A percentile compares a stretch with the other conserved stretches of the same genome.
Evolutionary conservation across 164 flowering plant species (phyloP).

Genomic region (Paratinospora sagittata): DNA sequence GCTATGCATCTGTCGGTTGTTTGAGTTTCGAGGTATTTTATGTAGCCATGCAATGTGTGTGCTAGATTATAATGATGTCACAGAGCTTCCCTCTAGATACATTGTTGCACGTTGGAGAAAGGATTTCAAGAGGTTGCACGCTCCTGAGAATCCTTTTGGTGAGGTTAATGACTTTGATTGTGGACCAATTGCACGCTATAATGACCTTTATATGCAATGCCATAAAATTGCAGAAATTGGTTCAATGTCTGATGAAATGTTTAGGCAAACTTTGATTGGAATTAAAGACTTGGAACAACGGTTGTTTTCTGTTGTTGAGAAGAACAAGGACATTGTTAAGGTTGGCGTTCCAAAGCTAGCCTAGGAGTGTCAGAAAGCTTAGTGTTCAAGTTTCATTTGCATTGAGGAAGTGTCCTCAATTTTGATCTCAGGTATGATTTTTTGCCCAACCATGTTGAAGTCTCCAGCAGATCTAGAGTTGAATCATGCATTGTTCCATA

Average conservation of each 20-base stretch:
- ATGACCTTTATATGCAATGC: conserved; percentile 1
- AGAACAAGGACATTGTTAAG: neutral
- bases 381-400: neutral
- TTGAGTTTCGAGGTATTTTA: conserved; percentile 7
- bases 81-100: conserved; percentile 58
- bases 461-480: neutral
- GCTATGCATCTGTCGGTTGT: conserved; percentile 9
- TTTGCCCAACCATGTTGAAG: neutral
- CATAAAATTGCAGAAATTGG: conserved; percentile 3
- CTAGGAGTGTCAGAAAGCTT: neutral
- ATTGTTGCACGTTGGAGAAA: conserved; percentile 62
- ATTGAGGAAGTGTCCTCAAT: neutral
- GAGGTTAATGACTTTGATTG: neutral
- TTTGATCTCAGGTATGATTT: neutral
- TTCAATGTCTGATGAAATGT: neutral
- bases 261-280: neutral
- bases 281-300: neutral
- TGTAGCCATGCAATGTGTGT: conserved; percentile 28
- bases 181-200: conserved; percentile 1
- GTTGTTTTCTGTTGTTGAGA: neutral
- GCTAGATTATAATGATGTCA: conserved; percentile 41
- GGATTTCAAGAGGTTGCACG: conserved; percentile 38
- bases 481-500: neutral
- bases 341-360: neutral
- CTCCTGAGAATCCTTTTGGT: conserved; percentile 17